Percentiles rank a stretch among this genome's conserved stretches.
Evolutionary conservation across 83 land plant genomes (phyloP).

Genomic region (Picea abies): DNA sequence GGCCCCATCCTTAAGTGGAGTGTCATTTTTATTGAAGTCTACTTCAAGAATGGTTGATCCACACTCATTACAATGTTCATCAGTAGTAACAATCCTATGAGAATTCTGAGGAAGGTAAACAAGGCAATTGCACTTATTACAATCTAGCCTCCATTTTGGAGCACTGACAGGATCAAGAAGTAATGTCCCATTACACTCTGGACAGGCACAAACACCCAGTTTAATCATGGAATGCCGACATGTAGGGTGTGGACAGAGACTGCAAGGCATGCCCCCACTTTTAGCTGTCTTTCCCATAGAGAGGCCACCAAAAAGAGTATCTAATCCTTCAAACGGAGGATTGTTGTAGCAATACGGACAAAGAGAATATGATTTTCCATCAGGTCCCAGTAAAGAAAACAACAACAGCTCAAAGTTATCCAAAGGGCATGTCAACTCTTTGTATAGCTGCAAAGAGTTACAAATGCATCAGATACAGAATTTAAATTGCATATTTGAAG

Average conservation of each 20-base stretch:
- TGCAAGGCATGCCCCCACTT: slow-evolving; percentile 96
- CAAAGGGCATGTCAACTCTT: slow-evolving; percentile 91
- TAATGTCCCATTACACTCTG: slow-evolving; percentile 91
- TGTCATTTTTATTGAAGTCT: slow-evolving; percentile 91
- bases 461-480: not conserved
- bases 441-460: slow-evolving; percentile 72
- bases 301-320: slow-evolving; percentile 51
- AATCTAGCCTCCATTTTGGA: slow-evolving; percentile 95
- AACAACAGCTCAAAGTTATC: slow-evolving; percentile 92
- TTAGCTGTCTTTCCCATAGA: slow-evolving; percentile 37
- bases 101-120: slow-evolving; percentile 94
- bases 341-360: slow-evolving; percentile 96
- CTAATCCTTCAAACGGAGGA: slow-evolving; percentile 94
- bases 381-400: slow-evolving; percentile 87
- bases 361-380: slow-evolving; percentile 91
- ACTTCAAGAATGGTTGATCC: slow-evolving; percentile 92
- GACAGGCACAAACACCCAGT: slow-evolving; percentile 98
- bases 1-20: slow-evolving; percentile 83
- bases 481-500: no score
- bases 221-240: slow-evolving; percentile 86
- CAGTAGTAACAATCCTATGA: slow-evolving; percentile 74
- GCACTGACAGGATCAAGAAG: slow-evolving; percentile 96
- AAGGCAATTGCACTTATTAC: slow-evolving; percentile 94
- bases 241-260: slow-evolving; percentile 92
- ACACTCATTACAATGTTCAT: slow-evolving; percentile 77